Base-by-base conservation (phyloP, 2,329 filamentous ascomycete species). In the Clarireedia sp. region DNA sequence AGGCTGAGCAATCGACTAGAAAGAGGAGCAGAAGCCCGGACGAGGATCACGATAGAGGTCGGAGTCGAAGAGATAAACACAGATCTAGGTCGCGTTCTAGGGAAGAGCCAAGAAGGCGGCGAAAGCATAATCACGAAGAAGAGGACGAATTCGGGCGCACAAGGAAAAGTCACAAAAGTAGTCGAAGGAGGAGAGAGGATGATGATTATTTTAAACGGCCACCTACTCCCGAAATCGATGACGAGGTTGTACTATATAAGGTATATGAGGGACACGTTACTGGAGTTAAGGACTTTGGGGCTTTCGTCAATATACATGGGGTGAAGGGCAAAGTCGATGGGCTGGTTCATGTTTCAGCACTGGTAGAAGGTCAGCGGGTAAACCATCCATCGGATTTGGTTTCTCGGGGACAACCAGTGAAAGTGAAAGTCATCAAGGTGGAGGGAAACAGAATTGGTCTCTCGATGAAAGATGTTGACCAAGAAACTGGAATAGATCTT, bases 391-490 rank as follows among this genome's bases (percentile, higher is more conserved):
- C 89, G 0, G 94, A 99, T 67, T 74, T 99, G 1, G 78, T 99
- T 4, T 80, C 86, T 2, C 80, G 82, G 58, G 89, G 87, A 5
- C 91, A 97, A 68, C 74, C 82, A 1, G 90, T 99, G 53, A 95
- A 94, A 70, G 89, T 97, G 64, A 99, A 99, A 70, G 86, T 99
- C 23, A 77, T 87, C 65, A 96, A 88, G 67, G 85, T 96, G 52
- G 88, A 97, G 66, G 86, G 87, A 3, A 82, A 77, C 52, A 81
- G 89, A 26, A 85, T 97, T 64, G 91, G 90, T 0, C 74, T 99
- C 5, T 96, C 91, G 0, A 96, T 99, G 91, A 96, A 96, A 67
- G 92, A 96, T 59, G 91, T 96, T 16, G 92, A 99, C 64, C 94
- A 99, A 69, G 79, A 82, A 29, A 91, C 88, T 3, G 94, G 94